phyloP scores from a whole-genome alignment of 2,329 filamentous ascomycete genomes.

The Talaromyces sp. region DNA sequence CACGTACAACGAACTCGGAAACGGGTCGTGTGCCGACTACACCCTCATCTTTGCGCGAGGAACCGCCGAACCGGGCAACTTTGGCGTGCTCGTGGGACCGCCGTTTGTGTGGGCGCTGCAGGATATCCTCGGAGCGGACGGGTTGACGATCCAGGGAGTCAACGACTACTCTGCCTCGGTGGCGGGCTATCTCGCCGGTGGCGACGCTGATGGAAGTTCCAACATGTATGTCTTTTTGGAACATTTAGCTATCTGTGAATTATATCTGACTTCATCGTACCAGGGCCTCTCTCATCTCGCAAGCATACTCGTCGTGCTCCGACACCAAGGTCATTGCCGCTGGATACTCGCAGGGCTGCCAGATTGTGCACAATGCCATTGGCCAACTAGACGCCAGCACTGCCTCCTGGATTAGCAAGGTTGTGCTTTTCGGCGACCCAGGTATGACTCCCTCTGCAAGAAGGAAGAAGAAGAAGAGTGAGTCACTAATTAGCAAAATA shows the following conservation, averaged over 20 bases:
- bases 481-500: background rate
- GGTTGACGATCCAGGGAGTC: constrained; percentile 16
- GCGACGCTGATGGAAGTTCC: constrained; percentile 12
- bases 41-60: constrained; percentile 17
- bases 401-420: constrained; percentile 15
- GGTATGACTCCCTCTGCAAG: constrained; percentile 1
- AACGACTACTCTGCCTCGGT: constrained; percentile 16
- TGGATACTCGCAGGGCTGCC: constrained; percentile 17
- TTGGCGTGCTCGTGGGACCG: constrained; percentile 14
- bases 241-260: too few species aligned
- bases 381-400: constrained; percentile 10
- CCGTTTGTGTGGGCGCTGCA: constrained; percentile 15
- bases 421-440: constrained; percentile 17
- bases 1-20: constrained; percentile 13
- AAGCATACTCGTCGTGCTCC: constrained; percentile 13
- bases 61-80: constrained; percentile 17
- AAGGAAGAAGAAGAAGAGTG: background rate
- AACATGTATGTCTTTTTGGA: constrained; percentile 12
- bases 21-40: constrained; percentile 11
- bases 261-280: background rate
- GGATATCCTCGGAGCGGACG: constrained; percentile 7
- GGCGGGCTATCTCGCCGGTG: constrained; percentile 15
- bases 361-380: constrained; percentile 15
- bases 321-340: constrained; percentile 16
- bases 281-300: constrained; percentile 14